A percentile compares a stretch with the other conserved stretches of the same genome.
phyloP scores from a whole-genome alignment of 768 basidiomycete species.

The Mycena vulgaris region DNA sequence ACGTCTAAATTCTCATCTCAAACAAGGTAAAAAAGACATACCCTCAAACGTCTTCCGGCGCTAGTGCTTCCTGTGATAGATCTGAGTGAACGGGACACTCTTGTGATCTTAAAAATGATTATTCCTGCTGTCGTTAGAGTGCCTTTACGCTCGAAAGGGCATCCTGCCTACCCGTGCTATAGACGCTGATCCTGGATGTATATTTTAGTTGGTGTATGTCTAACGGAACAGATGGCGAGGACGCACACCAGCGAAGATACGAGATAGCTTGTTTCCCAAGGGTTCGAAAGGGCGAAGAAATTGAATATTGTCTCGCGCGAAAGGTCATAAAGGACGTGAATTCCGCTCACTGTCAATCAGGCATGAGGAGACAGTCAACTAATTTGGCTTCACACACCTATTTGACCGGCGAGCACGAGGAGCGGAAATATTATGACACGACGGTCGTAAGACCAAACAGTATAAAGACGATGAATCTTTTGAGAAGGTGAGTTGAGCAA shows the following conservation, averaged over 20 bases:
- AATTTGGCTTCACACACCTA: neutral
- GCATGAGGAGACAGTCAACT: neutral
- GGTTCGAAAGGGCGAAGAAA: constrained; percentile 12
- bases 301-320: constrained; percentile 20
- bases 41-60: neutral
- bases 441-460: neutral
- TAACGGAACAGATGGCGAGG: neutral
- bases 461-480: neutral
- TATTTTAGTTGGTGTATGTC: neutral
- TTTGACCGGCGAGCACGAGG: neutral
- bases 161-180: constrained; percentile 16
- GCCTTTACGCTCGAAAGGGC: neutral
- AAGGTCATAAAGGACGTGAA: constrained; percentile 1
- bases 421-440: neutral
- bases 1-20: too few relatives aligned
- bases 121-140: constrained; percentile 1
- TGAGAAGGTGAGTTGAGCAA: neutral
- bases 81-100: constrained; percentile 3
- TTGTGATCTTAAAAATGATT: constrained; percentile 7
- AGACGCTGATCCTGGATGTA: constrained; percentile 15
- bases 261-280: constrained; percentile 5
- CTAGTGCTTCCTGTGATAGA: constrained; percentile 13
- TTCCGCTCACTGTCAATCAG: neutral
- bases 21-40: neutral
- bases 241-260: neutral